Evolutionary conservation across 805 yeast species (phyloP).

Genomic region (Candida multigemmis): DNA sequence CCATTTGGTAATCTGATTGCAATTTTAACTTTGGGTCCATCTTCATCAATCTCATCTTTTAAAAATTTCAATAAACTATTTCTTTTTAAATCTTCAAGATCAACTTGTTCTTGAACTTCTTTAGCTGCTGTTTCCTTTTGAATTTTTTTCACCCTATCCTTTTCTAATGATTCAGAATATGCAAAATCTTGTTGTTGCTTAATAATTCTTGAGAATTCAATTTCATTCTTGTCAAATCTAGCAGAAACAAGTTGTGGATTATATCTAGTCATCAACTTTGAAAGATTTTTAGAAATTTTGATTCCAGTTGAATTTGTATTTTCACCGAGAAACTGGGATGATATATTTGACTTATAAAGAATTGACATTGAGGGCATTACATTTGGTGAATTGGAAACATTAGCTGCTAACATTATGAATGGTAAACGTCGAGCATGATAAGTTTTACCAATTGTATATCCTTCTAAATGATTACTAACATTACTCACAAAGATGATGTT

Average conservation of each 20-base stretch:
- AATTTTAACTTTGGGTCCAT: constrained; percentile 18
- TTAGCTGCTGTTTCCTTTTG: constrained; percentile 21
- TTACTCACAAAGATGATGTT: constrained; percentile 20
- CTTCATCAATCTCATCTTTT: constrained; percentile 5
- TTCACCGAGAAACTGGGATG: constrained; percentile 8
- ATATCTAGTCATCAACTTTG: constrained; percentile 16
- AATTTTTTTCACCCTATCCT: constrained; percentile 46
- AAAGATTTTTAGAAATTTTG: constrained; percentile 15
- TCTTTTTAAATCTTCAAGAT: constrained; percentile 4
- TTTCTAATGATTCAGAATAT: constrained; percentile 29
- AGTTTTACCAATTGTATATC: constrained; percentile 24
- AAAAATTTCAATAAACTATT: constrained; percentile 3
- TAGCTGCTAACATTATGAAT: constrained; percentile 27
- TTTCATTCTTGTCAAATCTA: constrained; percentile 29
- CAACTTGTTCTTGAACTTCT: constrained; percentile 7
- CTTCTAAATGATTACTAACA: constrained; percentile 24
- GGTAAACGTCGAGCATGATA: constrained; percentile 23
- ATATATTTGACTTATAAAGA: constrained; percentile 21
- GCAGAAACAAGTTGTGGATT: constrained; percentile 30
- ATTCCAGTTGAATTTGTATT: constrained; percentile 9
- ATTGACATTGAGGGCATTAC: constrained; percentile 31
- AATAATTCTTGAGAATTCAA: constrained; percentile 26
- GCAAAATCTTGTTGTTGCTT: constrained; percentile 37
- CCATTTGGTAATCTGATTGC: constrained; percentile 53
- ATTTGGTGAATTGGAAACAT: constrained; percentile 24